A percentile compares a stretch with the other conserved stretches of the same genome.
Evolutionary conservation across 2,329 filamentous ascomycete species (phyloP).

Genomic region (Zarea fungicola): DNA sequence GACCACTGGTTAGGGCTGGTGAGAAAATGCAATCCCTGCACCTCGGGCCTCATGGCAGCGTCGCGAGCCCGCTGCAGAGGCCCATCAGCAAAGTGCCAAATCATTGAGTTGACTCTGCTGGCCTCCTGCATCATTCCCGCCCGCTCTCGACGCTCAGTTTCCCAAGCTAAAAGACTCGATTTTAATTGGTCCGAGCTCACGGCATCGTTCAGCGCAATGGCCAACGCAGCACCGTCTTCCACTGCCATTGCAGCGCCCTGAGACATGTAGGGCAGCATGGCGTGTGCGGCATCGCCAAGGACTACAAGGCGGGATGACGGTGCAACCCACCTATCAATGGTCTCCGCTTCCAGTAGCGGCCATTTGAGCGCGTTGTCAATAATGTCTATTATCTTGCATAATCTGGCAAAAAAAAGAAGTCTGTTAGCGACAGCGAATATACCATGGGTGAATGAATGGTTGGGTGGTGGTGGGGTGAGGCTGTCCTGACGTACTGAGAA

Average conservation of each 20-base stretch:
- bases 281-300: conserved; percentile 38
- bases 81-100: conserved; percentile 44
- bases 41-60: conserved; percentile 35
- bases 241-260: conserved; percentile 40
- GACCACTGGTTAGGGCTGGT: conserved; percentile 44
- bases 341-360: conserved; percentile 24
- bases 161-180: conserved; percentile 31
- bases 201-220: conserved; percentile 21
- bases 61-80: conserved; percentile 37
- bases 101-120: conserved; percentile 38
- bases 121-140: conserved; percentile 37
- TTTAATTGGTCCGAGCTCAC: not conserved
- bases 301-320: conserved; percentile 27
- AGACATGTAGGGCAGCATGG: conserved; percentile 40
- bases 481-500: conserved; percentile 20
- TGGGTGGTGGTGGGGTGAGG: too few species aligned
- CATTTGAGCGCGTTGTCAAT: conserved; percentile 30
- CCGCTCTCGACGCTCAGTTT: conserved; percentile 29
- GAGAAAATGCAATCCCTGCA: conserved; percentile 29
- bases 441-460: too few species aligned
- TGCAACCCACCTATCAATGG: conserved; percentile 26
- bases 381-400: conserved; percentile 31
- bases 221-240: conserved; percentile 37
- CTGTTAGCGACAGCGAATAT: too few species aligned
- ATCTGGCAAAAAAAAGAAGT: conserved; percentile 16